Evolutionary conservation across 495 filamentous ascomycete species (phyloP).

Genomic region (Diplogelasinospora grovesii): DNA sequence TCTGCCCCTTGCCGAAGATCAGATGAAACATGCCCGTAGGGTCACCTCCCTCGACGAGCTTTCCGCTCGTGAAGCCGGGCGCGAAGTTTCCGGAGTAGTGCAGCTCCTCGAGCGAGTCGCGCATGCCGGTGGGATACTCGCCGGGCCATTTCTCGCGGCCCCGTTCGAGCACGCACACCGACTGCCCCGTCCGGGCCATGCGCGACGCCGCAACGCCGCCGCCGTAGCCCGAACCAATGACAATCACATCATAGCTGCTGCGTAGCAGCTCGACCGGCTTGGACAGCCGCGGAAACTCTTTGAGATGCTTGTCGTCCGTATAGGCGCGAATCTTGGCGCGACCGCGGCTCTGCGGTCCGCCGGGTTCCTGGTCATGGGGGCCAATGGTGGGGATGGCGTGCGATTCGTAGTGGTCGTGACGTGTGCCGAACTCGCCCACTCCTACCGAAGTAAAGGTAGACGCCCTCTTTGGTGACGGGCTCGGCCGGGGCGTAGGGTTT

Average conservation of each 20-base stretch:
- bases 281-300: slow-evolving; percentile 46
- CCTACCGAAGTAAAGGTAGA: neutral
- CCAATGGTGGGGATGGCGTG: slow-evolving; percentile 9
- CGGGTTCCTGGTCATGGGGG: slow-evolving; percentile 20
- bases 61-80: slow-evolving; percentile 31
- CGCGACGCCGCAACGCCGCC: slow-evolving; percentile 60
- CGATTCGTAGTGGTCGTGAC: slow-evolving; percentile 2
- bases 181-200: slow-evolving; percentile 55
- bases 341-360: slow-evolving; percentile 30
- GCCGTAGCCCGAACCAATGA: slow-evolving; percentile 63
- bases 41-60: slow-evolving; percentile 40
- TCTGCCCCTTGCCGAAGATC: slow-evolving; percentile 57
- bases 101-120: slow-evolving; percentile 38
- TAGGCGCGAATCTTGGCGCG: slow-evolving; percentile 30
- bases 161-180: slow-evolving; percentile 56
- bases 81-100: slow-evolving; percentile 51
- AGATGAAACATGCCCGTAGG: slow-evolving; percentile 59
- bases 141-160: slow-evolving; percentile 60
- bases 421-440: neutral
- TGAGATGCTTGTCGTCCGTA: slow-evolving; percentile 32
- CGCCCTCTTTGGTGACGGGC: neutral
- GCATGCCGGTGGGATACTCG: slow-evolving; percentile 47
- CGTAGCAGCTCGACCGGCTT: slow-evolving; percentile 52
- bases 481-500: slow-evolving; percentile 2
- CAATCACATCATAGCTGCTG: slow-evolving; percentile 55